Base-by-base conservation (phyloP, 345 rosid species). In the Salix udensis region DNA sequence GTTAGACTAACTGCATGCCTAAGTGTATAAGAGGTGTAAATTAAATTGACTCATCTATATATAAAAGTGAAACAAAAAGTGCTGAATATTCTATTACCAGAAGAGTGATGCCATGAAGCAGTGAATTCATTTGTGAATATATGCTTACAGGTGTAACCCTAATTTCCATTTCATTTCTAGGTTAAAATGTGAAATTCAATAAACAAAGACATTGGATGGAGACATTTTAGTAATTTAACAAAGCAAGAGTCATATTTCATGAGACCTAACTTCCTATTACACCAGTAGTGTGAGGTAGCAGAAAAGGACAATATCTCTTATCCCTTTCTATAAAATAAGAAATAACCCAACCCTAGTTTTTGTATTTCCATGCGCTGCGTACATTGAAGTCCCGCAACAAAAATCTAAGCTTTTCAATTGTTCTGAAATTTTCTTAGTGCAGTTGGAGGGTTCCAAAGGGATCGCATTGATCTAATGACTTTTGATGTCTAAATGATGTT, bases 401-500 rank as follows among this genome's bases (percentile, higher is more conserved):
- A 7, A 21, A 19, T 19, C 24, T 2, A 10, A 53, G 64, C 64
- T 58, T 26, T 58, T 58, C 64, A 52, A 19, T 7, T 21, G 58
- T 19, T 52, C 6, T 2, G 18, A n/a, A 5, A 7, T 31, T 34
- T 4, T 12, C 12, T 71, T 88, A 82, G 91, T 67, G 90, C 87
- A 79, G 85, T 53, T 89, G 88, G 89, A 80, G 74, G 75, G 79
- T 79, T 89, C 92, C 92, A 86, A 89, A 89, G 92, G 92, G 92
- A 89, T 89, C 90, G 92, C 92, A 89, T 88, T 89, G 92, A 87
- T 89, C 88, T 81, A 70, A 83, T 82, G 80, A 30, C 23, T 3
- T 4, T 7, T 16, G 37, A 3, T 67, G 19, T 15, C 64, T 52
- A 42, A 39, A 68, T 42, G 61, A 37, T 58, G 34, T 52, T 39